A percentile compares a stretch with the other conserved stretches of the same genome.
These are phyloP conservation scores for Aspergillus hancockii DNA, from an alignment of 495 filamentous ascomycete genomes.

Conservation along the genomic window DNA sequence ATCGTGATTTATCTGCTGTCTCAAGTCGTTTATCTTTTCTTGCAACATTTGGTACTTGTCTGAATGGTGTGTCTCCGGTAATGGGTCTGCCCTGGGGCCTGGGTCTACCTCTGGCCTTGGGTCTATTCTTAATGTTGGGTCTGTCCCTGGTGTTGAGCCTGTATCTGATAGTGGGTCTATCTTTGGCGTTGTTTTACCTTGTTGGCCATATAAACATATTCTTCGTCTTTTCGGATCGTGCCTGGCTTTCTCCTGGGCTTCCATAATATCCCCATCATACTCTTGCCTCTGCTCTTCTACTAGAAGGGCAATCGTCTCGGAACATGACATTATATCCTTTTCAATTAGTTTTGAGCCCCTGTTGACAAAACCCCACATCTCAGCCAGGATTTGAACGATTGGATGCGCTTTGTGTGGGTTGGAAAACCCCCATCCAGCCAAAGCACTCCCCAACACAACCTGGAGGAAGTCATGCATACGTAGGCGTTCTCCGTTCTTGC, in stretches of 20 bases:
- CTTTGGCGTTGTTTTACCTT: too few species aligned
- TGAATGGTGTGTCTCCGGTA: too few species aligned
- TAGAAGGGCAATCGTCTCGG: background rate
- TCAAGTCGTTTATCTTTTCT: background rate
- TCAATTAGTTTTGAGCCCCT: background rate
- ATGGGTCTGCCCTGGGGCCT: too few species aligned
- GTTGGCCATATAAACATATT: too few species aligned
- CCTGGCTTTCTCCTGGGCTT: background rate
- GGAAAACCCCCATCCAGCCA: conserved; percentile 1
- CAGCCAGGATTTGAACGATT: conserved; percentile 2
- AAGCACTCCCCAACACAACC: conserved; percentile 5
- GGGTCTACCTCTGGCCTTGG: too few species aligned
- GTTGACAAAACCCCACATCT: background rate
- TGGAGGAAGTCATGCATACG: background rate
- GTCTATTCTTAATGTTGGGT: too few species aligned
- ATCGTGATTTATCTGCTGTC: background rate
- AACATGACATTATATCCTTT: conserved; percentile 1
- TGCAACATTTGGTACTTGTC: background rate
- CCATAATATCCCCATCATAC: background rate
- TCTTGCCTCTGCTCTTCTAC: background rate
- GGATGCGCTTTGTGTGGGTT: background rate
- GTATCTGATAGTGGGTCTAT: too few species aligned
- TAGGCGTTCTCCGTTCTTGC: background rate
- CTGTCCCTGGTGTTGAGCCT: too few species aligned
- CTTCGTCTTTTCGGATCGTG: too few species aligned